A percentile compares a stretch with the other conserved stretches of the same genome.
Evolutionary conservation across 2,329 filamentous ascomycete genomes (phyloP).

Genomic region (Ceratocystis harringtonii): DNA sequence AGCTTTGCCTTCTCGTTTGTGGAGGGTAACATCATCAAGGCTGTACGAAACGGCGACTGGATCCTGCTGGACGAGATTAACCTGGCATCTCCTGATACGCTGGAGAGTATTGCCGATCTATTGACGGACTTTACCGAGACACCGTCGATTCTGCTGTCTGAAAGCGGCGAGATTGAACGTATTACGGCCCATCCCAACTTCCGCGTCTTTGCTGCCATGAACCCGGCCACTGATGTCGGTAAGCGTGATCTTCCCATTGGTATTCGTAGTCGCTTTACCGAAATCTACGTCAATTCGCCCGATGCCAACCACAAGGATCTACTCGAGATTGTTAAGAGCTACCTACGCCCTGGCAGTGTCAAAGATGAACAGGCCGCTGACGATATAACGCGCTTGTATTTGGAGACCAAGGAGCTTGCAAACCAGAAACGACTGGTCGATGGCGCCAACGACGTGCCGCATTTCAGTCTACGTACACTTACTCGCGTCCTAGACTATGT

Average conservation of each 20-base stretch:
- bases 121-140: slow-evolving; percentile 55
- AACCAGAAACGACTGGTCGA: slow-evolving; percentile 78
- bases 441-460: slow-evolving; percentile 86
- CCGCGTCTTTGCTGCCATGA: slow-evolving; percentile 96
- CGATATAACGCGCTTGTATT: slow-evolving; percentile 74
- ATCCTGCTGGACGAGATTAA: slow-evolving; percentile 96
- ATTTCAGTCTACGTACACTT: slow-evolving; percentile 90
- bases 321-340: slow-evolving; percentile 73
- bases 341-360: slow-evolving; percentile 57
- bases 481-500: slow-evolving; percentile 84
- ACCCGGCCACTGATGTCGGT: slow-evolving; percentile 91
- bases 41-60: slow-evolving; percentile 93
- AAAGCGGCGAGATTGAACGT: slow-evolving; percentile 84
- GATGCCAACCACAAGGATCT: slow-evolving; percentile 79
- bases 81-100: slow-evolving; percentile 79
- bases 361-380: slow-evolving; percentile 59
- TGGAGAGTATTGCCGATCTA: slow-evolving; percentile 86
- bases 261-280: slow-evolving; percentile 82
- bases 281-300: slow-evolving; percentile 84
- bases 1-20: slow-evolving; percentile 89
- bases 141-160: slow-evolving; percentile 77
- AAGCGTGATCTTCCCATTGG: slow-evolving; percentile 87
- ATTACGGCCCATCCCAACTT: slow-evolving; percentile 85
- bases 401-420: slow-evolving; percentile 70
- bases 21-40: slow-evolving; percentile 90